phyloP scores from a whole-genome alignment of 2,329 filamentous ascomycete genomes.

The Arthrobotrys conoides region DNA sequence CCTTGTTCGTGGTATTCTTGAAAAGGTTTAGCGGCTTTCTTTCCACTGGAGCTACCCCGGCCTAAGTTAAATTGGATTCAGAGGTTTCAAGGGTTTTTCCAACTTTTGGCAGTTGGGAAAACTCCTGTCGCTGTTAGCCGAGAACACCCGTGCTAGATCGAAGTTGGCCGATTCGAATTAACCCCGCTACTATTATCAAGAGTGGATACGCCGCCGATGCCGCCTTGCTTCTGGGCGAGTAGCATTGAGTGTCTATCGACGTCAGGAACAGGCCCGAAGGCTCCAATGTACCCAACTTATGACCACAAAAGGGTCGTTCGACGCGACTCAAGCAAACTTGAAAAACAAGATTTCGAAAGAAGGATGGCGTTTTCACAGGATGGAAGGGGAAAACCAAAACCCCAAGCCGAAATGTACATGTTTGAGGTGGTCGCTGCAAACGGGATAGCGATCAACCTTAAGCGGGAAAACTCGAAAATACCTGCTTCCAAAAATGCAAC shows the following conservation, averaged over 20 bases:
- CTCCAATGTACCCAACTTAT: neutral
- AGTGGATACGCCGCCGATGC: slow-evolving; percentile 42
- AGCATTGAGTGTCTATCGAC: slow-evolving; percentile 8
- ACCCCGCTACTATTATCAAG: slow-evolving; percentile 32
- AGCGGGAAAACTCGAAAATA: slow-evolving; percentile 11
- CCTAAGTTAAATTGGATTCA: slow-evolving; percentile 36
- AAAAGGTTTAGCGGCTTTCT: slow-evolving; percentile 19
- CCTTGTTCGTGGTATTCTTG: slow-evolving; percentile 22
- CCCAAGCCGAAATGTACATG: neutral
- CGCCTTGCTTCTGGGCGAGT: slow-evolving; percentile 32
- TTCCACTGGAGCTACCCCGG: slow-evolving; percentile 31
- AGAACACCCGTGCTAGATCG: slow-evolving; percentile 36
- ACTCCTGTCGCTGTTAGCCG: slow-evolving; percentile 52
- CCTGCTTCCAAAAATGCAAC: slow-evolving; percentile 25
- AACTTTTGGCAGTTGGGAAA: slow-evolving; percentile 17
- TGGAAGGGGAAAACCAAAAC: neutral
- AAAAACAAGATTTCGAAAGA: slow-evolving; percentile 9
- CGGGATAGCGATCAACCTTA: slow-evolving; percentile 23
- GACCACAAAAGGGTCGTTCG: slow-evolving; percentile 14
- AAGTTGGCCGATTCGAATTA: slow-evolving; percentile 28
- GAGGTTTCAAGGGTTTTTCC: slow-evolving; percentile 35
- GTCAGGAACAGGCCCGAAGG: slow-evolving; percentile 5
- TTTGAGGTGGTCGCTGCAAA: slow-evolving; percentile 34
- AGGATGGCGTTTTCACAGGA: slow-evolving; percentile 6
- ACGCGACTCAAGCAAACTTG: slow-evolving; percentile 13